Percentiles rank a stretch among this genome's conserved stretches.
These are phyloP conservation scores for Lachnellula hyalina DNA, from an alignment of 2,329 filamentous ascomycete species.

Conservation along the genomic window DNA sequence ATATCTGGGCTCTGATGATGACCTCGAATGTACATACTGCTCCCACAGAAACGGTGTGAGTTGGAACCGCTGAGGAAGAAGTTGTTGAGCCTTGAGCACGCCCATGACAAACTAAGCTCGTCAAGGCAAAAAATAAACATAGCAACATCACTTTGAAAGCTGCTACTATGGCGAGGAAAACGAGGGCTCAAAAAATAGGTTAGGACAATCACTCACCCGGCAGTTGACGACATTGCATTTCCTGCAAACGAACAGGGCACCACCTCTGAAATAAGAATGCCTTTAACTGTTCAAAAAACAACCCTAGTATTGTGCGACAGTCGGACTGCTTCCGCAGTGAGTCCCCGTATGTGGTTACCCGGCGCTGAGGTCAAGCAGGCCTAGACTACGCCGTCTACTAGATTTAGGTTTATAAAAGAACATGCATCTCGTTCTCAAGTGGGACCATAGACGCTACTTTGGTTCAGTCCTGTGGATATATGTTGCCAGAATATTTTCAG, in stretches of 20 bases:
- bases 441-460: neutral
- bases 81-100: neutral
- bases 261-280: neutral
- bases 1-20: neutral
- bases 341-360: neutral
- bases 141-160: neutral
- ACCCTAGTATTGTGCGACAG: too few relatives aligned
- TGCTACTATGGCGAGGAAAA: neutral
- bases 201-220: neutral
- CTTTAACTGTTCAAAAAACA: too few relatives aligned
- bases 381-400: neutral
- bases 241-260: neutral
- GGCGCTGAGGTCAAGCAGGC: neutral
- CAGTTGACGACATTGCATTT: neutral
- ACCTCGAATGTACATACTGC: constrained; percentile 1
- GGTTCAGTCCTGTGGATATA: neutral
- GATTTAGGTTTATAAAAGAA: neutral
- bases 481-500: neutral
- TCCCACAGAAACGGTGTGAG: constrained; percentile 2
- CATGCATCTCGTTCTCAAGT: neutral
- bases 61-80: neutral
- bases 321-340: too few relatives aligned
- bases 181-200: neutral
- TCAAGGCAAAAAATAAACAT: neutral
- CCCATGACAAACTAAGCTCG: neutral